These are phyloP conservation scores for Fonsecaea nubica DNA, from an alignment of 2,329 filamentous ascomycete species.

Conservation along the genomic window DNA sequence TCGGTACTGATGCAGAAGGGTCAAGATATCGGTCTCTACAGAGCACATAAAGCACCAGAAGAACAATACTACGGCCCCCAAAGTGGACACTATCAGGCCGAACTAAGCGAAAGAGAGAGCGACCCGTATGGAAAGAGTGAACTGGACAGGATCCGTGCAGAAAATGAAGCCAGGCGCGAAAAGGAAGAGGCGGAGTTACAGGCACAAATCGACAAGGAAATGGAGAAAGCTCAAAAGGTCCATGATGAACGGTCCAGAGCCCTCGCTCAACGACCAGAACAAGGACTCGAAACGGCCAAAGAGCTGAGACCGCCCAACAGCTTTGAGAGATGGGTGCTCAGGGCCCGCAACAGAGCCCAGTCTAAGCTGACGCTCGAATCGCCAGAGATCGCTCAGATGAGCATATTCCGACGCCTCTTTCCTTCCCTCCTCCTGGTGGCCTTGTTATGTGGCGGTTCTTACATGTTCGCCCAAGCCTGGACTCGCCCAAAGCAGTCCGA, in stretches of 20 bases:
- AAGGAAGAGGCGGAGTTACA: constrained; percentile 57
- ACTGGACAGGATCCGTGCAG: constrained; percentile 48
- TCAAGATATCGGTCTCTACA: constrained; percentile 48
- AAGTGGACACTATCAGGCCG: constrained; percentile 52
- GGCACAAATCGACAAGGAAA: constrained; percentile 60
- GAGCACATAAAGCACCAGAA: constrained; percentile 19
- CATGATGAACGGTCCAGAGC: constrained; percentile 44
- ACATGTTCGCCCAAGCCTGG: constrained; percentile 57
- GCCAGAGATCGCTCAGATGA: constrained; percentile 35
- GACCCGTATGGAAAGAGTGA: constrained; percentile 53
- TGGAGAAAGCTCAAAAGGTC: constrained; percentile 50
- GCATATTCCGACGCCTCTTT: constrained; percentile 51
- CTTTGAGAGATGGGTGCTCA: constrained; percentile 40
- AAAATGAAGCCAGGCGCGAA: constrained; percentile 50
- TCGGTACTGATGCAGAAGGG: constrained; percentile 43
- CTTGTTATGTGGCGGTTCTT: constrained; percentile 49
- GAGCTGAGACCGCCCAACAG: constrained; percentile 38
- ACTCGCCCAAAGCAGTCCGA: constrained; percentile 55
- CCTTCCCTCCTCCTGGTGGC: constrained; percentile 52
- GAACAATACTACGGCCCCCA: constrained; percentile 38
- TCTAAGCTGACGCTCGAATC: constrained; percentile 37
- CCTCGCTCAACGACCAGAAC: constrained; percentile 36
- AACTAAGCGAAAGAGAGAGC: constrained; percentile 48
- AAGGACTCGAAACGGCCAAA: constrained; percentile 36
- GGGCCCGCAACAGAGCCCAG: constrained; percentile 33